These are phyloP conservation scores for Trypanosoma cruzi DNA, from an alignment of 208 protist genomes.

Conservation along the genomic window DNA sequence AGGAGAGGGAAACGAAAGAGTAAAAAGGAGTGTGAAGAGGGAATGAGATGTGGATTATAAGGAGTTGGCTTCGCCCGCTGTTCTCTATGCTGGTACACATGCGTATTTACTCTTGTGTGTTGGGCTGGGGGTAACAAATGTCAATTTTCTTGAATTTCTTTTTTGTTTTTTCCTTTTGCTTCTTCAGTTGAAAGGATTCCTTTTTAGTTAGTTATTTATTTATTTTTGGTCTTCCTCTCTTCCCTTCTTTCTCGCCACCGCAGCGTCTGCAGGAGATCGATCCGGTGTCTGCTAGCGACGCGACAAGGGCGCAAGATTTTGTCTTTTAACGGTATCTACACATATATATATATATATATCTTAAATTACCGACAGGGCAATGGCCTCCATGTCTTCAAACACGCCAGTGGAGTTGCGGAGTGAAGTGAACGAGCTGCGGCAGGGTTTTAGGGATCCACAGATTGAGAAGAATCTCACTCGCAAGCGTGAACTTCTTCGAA, in stretches of 20 bases:
- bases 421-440: conserved; percentile 51
- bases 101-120: too few relatives aligned
- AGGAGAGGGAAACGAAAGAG: too few relatives aligned
- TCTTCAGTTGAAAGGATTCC: too few relatives aligned
- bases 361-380: background rate
- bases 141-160: too few relatives aligned
- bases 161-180: too few relatives aligned
- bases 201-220: background rate
- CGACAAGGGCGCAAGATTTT: background rate
- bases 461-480: conserved; percentile 41
- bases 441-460: conserved; percentile 38
- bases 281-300: background rate
- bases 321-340: background rate
- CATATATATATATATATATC: background rate
- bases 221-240: background rate
- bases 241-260: background rate
- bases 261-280: background rate
- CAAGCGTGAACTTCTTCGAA: conserved; percentile 83
- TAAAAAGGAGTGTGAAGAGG: too few relatives aligned
- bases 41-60: too few relatives aligned
- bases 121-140: too few relatives aligned
- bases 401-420: conserved; percentile 20
- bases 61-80: too few relatives aligned
- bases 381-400: conserved; percentile 4
- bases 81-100: too few relatives aligned